Base-by-base conservation (phyloP, 1,284 basidiomycete genomes). In the Boletus mariae region DNA sequence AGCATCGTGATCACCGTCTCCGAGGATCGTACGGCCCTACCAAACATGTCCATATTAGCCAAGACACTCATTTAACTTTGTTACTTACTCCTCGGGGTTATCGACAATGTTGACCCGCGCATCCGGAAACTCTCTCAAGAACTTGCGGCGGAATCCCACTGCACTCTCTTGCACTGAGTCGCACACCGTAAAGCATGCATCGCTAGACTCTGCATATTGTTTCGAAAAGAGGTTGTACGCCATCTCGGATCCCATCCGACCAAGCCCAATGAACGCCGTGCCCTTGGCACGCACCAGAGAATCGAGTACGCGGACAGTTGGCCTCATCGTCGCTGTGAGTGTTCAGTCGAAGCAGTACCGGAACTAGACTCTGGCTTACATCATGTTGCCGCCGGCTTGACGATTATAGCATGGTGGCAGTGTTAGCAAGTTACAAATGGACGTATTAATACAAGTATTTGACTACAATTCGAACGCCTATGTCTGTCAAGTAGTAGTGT, bases 171-270 rank as follows among this genome's bases (percentile, higher is more conserved):
- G 77, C 46, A 84, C 65, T 13, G 85, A 85, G 65, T 94, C 91
- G 68, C 88, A 93, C 35, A 94, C 80, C 28, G 90, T 78, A 61
- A 93, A 90, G 20, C 71, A 75, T 42, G 76, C 59, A 11, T 82
- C 76, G 15, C 70, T 58, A 42, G 73, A 70, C 43, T 78, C 71
- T 12, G 77, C 73, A 47, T 79, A 72, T 56, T 77, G 79, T 62
- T 86, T 87, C 0, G 85, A 84, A 73, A 90, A 90, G 48, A 92
- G 77, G 68, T 92, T 92, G 69, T 77, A 79, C 15, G 90, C 90
- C 91, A 92, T 92, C 66, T 89, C 83, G 47, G 80, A 82, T 31
- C 90, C 90, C 90, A 93, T 92, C 48, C 83, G 76, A 40, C 90
- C 90, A 12, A 92, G 80, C 5, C 90, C 90, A 51, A 92, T 84